phyloP scores from a whole-genome alignment of 1,139 yeast genomes.

The Geotrichum australiense region DNA sequence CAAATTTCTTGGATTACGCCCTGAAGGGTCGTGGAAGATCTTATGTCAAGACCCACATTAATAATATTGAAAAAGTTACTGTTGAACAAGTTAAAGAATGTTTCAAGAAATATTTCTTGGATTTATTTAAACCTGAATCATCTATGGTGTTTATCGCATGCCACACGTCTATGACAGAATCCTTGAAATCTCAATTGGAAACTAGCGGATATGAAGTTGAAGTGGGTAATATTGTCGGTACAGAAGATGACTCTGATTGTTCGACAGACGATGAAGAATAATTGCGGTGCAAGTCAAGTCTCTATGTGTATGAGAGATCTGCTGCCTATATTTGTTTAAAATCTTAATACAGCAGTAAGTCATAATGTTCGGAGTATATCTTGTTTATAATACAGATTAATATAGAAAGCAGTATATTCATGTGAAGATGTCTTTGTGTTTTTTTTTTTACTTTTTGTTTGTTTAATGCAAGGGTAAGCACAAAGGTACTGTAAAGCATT shows the following conservation, averaged over 20 bases:
- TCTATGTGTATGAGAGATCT: too few species aligned
- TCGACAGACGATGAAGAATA: too few species aligned
- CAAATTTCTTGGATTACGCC: constrained; percentile 58
- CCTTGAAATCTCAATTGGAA: constrained; percentile 43
- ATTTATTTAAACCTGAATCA: constrained; percentile 47
- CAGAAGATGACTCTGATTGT: constrained; percentile 9
- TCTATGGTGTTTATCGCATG: constrained; percentile 66
- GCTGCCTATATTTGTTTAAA: too few species aligned
- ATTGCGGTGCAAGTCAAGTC: too few species aligned
- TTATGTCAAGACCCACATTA: constrained; percentile 40
- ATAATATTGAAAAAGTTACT: constrained; percentile 38
- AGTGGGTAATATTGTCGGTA: constrained; percentile 25
- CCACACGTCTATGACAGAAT: constrained; percentile 56
- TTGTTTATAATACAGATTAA: too few species aligned
- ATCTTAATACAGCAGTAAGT: too few species aligned
- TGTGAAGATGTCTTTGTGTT: too few species aligned
- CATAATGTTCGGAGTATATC: too few species aligned
- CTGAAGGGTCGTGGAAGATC: constrained; percentile 66
- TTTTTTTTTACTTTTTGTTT: too few species aligned
- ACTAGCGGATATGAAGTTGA: constrained; percentile 54
- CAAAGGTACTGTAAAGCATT: too few species aligned
- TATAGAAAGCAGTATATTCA: too few species aligned
- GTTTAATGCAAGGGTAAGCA: too few species aligned
- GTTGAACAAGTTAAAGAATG: constrained; percentile 50
- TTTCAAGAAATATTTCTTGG: constrained; percentile 45